Base-by-base conservation (phyloP, 176 grass and related monocot species). In the Carex myosuroides region DNA sequence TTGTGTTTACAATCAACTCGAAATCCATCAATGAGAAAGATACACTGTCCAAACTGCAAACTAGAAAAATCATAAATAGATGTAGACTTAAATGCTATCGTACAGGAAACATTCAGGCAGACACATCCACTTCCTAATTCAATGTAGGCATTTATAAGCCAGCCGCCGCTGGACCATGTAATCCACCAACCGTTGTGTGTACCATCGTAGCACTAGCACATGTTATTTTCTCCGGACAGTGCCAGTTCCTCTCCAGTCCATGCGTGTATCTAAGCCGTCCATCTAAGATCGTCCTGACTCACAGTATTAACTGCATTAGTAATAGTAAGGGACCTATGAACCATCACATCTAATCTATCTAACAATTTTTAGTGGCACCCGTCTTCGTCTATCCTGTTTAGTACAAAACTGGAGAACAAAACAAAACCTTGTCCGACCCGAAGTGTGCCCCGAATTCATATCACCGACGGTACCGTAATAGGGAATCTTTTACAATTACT, bases 171-270 rank as follows among this genome's bases (percentile, higher is more conserved):
- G 70, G 70, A 7, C 42, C 70, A 52, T 5, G 44, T 22, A 74
- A 24, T 52, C n/a, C 70, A 74, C 70, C 70, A 74, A 74, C 44
- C 70, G n/a, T 53, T n/a, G 20, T 46, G n/a, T 73, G 35, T 73
- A 48, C 13, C 14, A 42, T n/a, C 33, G 13, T 33, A 13, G 63
- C 60, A 62, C 20, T 33, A 29, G 63, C 60, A 62, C n/a, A 13
- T 26, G 12, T 29, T 12, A 3, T 3, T 8, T 33, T 5, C 9
- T 73, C 18, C 42, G 37, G 37, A 20, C 68, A 12, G 6, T 71
- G 17, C 18, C 8, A 10, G 1, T 42, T 73, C 70, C 70, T 73
- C 42, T 73, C 70, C 10, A 13, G 70, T 52, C 70, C n/a, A 8
- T 6, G 39, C 18, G 18, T 6, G 39, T 33, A 70, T 42, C 68